Conservation (phyloP, 192 early-diverging fungal species). For the Thamnidium elegans region DNA sequence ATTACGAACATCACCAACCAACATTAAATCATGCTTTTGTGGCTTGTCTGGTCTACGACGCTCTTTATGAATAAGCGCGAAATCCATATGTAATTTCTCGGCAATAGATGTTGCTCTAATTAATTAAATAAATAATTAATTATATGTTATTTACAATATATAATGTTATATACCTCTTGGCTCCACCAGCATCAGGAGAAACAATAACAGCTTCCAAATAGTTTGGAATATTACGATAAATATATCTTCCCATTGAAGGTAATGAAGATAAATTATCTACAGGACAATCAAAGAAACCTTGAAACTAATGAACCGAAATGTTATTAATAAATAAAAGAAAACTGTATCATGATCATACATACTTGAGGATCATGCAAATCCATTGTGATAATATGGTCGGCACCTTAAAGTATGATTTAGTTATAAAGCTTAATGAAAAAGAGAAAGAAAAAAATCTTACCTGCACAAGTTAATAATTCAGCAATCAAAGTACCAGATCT, state of each 20-base stretch:
- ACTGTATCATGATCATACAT: too few species aligned
- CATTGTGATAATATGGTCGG: conserved; percentile 96
- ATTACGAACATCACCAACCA: conserved; percentile 89
- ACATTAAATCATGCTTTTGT: conserved; percentile 75
- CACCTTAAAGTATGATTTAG: conserved; percentile 43
- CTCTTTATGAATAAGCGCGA: conserved; percentile 98
- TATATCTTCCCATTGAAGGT: conserved; percentile 87
- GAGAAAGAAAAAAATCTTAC: conserved; percentile 32
- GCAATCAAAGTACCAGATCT: conserved; percentile 88
- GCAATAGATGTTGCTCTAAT: conserved; percentile 82
- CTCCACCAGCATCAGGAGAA: conserved; percentile 96
- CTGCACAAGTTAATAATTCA: conserved; percentile 81
- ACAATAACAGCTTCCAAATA: conserved; percentile 88
- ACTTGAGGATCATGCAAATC: conserved; percentile 92
- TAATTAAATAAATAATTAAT: conserved; percentile 3
- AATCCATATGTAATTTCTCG: conserved; percentile 91
- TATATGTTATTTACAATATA: conserved; percentile 3
- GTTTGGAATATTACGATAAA: conserved; percentile 81
- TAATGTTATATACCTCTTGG: conserved; percentile 69
- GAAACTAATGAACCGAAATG: conserved; percentile 47
- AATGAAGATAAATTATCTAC: conserved; percentile 89
- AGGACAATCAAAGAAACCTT: conserved; percentile 94
- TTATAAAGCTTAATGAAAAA: background rate
- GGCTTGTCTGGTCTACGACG: conserved; percentile 55
- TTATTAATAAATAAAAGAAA: background rate